Percentiles rank a stretch among this genome's conserved stretches.
phyloP scores from a whole-genome alignment of 2,329 filamentous ascomycete species.

The Cryphonectria carpinicola region DNA sequence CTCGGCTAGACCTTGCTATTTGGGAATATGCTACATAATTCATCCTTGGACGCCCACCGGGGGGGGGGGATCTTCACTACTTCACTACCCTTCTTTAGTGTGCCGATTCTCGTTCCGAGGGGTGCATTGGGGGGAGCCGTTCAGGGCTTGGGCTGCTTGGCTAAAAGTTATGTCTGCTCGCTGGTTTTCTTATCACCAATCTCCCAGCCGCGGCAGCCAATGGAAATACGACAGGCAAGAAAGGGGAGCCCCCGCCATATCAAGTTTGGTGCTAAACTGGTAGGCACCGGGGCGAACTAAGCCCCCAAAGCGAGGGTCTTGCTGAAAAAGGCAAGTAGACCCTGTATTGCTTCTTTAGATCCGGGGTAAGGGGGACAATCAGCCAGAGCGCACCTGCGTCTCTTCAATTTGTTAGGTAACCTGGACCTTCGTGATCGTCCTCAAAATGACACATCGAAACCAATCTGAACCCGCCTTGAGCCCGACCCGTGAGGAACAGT shows the following conservation, averaged over 20 bases:
- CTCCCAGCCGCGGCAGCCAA: conserved; percentile 14
- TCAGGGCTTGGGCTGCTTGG: not conserved
- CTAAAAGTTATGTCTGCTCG: not conserved
- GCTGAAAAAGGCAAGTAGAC: not conserved
- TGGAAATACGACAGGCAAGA: conserved; percentile 21
- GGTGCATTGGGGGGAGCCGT: not conserved
- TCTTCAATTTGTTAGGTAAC: not conserved
- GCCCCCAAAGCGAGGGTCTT: not conserved
- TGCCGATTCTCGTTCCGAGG: not conserved
- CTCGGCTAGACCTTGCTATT: not conserved
- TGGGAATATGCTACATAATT: not conserved
- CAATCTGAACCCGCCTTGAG: not conserved
- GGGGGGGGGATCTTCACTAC: not conserved
- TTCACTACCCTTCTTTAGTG: not conserved
- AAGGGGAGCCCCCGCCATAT: not conserved
- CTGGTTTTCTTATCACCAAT: conserved; percentile 8
- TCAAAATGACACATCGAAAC: conserved; percentile 15
- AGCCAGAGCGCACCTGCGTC: not conserved
- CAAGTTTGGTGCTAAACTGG: not conserved
- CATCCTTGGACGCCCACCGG: not conserved
- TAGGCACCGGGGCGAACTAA: not conserved
- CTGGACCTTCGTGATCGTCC: not conserved
- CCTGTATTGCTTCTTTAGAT: not conserved
- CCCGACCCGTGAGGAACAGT: not conserved
- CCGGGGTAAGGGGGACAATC: not conserved